Evolutionary conservation across 2,329 filamentous ascomycete genomes (phyloP).

Genomic region (Ustulina deusta): DNA sequence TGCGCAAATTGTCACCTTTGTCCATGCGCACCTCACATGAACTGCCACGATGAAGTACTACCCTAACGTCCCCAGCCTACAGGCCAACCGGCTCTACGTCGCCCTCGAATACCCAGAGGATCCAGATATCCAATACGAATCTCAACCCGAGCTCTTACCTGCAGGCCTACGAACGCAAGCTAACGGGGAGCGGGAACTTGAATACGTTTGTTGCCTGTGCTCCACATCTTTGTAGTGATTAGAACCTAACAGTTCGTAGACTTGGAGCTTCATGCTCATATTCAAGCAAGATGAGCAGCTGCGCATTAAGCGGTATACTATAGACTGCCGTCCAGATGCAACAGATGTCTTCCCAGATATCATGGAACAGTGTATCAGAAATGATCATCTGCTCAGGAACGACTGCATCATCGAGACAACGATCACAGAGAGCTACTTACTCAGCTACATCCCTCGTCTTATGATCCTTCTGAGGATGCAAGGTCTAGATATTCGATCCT

Average conservation of each 20-base stretch:
- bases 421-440: not conserved
- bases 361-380: not conserved
- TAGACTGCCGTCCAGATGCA: not conserved
- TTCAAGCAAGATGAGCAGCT: not conserved
- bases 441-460: not conserved
- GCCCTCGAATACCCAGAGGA: not conserved
- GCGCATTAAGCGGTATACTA: not conserved
- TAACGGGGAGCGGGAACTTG: not conserved
- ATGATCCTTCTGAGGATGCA: conserved; percentile 5
- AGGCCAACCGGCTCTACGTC: not conserved
- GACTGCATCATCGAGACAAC: not conserved
- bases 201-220: conserved; percentile 10
- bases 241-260: not conserved
- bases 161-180: not conserved
- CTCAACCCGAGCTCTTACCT: not conserved
- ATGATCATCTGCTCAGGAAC: not conserved
- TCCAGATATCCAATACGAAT: not conserved
- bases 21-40: not conserved
- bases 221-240: not conserved
- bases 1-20: not conserved
- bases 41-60: not conserved
- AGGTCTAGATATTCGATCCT: not conserved
- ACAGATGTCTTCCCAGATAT: not conserved
- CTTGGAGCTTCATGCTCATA: conserved; percentile 6
- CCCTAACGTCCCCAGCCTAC: not conserved